Evolutionary conservation across 805 yeast species (phyloP).

Genomic region (Debaryomyces maramus): DNA sequence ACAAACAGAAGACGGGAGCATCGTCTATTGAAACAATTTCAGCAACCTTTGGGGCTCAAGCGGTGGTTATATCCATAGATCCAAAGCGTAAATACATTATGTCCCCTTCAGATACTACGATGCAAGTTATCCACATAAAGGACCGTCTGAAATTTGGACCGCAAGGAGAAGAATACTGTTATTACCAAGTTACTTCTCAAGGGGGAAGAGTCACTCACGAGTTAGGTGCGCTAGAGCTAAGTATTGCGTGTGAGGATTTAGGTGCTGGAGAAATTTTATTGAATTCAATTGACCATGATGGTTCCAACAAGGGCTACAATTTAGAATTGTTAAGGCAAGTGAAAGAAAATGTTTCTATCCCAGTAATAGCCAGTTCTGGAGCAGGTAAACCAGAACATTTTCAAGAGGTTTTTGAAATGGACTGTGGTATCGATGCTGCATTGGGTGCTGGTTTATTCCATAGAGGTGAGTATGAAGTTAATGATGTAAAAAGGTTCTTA

Average conservation of each 20-base stretch:
- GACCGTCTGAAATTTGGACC: slow-evolving; percentile 62
- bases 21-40: slow-evolving; percentile 95
- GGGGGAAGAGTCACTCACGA: slow-evolving; percentile 91
- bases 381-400: slow-evolving; percentile 95
- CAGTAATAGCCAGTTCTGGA: slow-evolving; percentile 97
- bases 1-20: slow-evolving; percentile 61
- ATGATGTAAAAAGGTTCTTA: slow-evolving; percentile 74
- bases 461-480: slow-evolving; percentile 87
- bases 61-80: slow-evolving; percentile 97
- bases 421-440: slow-evolving; percentile 91
- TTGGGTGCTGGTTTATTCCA: slow-evolving; percentile 99
- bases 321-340: slow-evolving; percentile 79
- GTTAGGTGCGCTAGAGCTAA: slow-evolving; percentile 87
- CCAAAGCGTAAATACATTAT: slow-evolving; percentile 85
- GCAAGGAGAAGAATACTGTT: slow-evolving; percentile 83
- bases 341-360: slow-evolving; percentile 74
- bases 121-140: slow-evolving; percentile 62
- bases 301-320: slow-evolving; percentile 92
- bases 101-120: slow-evolving; percentile 58
- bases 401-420: slow-evolving; percentile 71
- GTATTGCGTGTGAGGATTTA: slow-evolving; percentile 81
- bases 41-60: slow-evolving; percentile 90
- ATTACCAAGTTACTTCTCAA: slow-evolving; percentile 93
- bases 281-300: slow-evolving; percentile 96
- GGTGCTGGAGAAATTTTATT: slow-evolving; percentile 96